Evolutionary conservation across 2,329 filamentous ascomycete genomes (phyloP).

Genomic region (Fusarium tricinctum): DNA sequence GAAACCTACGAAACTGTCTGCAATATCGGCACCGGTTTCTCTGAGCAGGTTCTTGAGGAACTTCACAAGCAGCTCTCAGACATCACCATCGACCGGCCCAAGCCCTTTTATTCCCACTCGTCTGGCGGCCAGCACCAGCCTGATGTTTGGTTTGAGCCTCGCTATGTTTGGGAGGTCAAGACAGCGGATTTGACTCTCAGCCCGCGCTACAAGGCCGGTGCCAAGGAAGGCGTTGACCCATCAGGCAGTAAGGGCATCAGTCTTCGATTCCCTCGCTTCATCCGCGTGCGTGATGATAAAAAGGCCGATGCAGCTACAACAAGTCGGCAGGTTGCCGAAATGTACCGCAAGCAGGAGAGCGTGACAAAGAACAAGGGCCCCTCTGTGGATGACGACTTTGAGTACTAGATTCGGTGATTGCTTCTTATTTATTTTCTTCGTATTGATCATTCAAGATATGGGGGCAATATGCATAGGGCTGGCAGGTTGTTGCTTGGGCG

Average conservation of each 20-base stretch:
- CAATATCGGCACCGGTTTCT: constrained; percentile 98
- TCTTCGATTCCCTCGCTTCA: constrained; percentile 91
- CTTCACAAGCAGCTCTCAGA: constrained; percentile 81
- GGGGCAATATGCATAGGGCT: constrained; percentile 13
- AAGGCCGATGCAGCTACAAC: constrained; percentile 91
- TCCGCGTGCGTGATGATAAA: constrained; percentile 94
- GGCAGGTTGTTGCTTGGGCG: constrained; percentile 26
- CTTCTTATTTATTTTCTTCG: neutral
- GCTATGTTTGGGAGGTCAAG: constrained; percentile 97
- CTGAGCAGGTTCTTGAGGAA: constrained; percentile 91
- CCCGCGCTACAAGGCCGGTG: constrained; percentile 92
- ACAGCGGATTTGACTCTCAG: constrained; percentile 94
- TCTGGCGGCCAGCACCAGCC: constrained; percentile 90
- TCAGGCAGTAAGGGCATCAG: constrained; percentile 83
- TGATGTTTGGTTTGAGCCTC: constrained; percentile 98
- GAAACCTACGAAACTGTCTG: constrained; percentile 95
- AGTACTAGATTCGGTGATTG: constrained; percentile 74
- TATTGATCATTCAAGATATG: neutral
- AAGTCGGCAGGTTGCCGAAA: constrained; percentile 89
- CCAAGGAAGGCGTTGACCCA: constrained; percentile 81
- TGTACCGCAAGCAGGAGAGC: constrained; percentile 96
- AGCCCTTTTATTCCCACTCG: constrained; percentile 94
- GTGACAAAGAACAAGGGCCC: constrained; percentile 88
- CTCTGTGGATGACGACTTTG: constrained; percentile 95
- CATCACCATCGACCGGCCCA: constrained; percentile 87